Evolutionary conservation across 805 yeast species (phyloP).

Genomic region (Brettanomyces sp.): DNA sequence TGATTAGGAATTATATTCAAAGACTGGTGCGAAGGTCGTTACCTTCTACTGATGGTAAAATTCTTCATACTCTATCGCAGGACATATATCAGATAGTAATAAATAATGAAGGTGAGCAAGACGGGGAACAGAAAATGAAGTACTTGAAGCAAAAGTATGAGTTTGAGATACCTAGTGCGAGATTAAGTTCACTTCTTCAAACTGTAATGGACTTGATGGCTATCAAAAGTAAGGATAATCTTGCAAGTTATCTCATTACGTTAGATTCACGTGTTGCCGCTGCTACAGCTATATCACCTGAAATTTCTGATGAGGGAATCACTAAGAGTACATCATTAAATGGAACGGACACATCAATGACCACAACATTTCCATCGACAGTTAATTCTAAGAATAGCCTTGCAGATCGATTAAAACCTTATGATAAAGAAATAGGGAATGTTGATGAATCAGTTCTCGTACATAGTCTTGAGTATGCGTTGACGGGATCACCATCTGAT

Average conservation of each 20-base stretch:
- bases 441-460: slow-evolving; percentile 29
- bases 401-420: neutral
- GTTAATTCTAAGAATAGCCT: neutral
- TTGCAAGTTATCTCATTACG: slow-evolving; percentile 14
- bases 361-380: neutral
- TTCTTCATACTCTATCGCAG: too few species aligned
- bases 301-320: neutral
- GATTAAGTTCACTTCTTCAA: slow-evolving; percentile 3
- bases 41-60: neutral
- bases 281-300: neutral
- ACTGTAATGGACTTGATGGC: slow-evolving; percentile 12
- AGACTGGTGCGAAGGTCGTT: slow-evolving; percentile 9
- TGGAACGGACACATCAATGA: neutral
- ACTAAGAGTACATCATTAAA: too few species aligned
- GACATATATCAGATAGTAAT: too few species aligned
- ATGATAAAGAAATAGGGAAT: neutral
- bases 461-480: slow-evolving; percentile 38
- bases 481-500: slow-evolving; percentile 52
- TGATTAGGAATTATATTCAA: slow-evolving; percentile 12
- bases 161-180: too few species aligned
- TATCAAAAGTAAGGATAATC: slow-evolving; percentile 9
- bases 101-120: too few species aligned
- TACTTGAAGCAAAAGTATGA: too few species aligned
- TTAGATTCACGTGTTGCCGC: slow-evolving; percentile 9
- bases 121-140: too few species aligned